Base-by-base conservation (phyloP, 176 grass and related monocot genomes). In the Oryza glaberrima region DNA sequence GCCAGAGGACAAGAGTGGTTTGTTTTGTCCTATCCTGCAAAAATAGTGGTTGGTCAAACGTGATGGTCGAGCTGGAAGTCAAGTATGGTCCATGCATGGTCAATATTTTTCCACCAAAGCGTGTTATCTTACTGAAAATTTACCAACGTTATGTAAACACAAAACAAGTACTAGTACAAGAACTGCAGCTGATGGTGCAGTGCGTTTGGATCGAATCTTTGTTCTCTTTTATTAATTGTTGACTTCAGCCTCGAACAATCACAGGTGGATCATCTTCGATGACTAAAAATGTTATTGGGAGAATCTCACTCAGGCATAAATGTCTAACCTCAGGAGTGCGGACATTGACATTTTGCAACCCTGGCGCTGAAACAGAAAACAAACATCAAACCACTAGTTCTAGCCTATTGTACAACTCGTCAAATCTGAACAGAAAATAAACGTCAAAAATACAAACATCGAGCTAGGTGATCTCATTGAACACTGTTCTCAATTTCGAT, bases 1-100 rank as follows among this genome's bases (percentile, higher is more conserved):
- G 69, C 80, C 43, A 79, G 17, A 87, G 66, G 89, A 80, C 84
- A 75, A 63, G 69, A 43, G 89, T 79, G 9, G 75, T 90, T 83
- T 36, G 80, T 48, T 60, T 79, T 79, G 40, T 74, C 48, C 63
- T 69, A 0, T 49, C 75, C 66, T 3, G 43, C 30, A 30, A 64
- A 70, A 79, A 64, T 40, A 7, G 63, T 36, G 75, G 84, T 83
- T 83, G 69, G 84, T 83, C 75, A 75, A 79, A 73, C 83, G 68
- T 86, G 79, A 38, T 56, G 45, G 47, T 90, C 79, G 74, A n/a
- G 13, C 23, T 4, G 7, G 1, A 82, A 26, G 84, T 86, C 84
- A 86, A 82, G 78, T 43, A 73, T 22, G 72, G 83, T 82, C 78
- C 28, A 52, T 22, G 22, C 68, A 9, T 58, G 80, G 79, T 83